phyloP scores from a whole-genome alignment of 495 filamentous ascomycete genomes.

The Penicillium argentinense region DNA sequence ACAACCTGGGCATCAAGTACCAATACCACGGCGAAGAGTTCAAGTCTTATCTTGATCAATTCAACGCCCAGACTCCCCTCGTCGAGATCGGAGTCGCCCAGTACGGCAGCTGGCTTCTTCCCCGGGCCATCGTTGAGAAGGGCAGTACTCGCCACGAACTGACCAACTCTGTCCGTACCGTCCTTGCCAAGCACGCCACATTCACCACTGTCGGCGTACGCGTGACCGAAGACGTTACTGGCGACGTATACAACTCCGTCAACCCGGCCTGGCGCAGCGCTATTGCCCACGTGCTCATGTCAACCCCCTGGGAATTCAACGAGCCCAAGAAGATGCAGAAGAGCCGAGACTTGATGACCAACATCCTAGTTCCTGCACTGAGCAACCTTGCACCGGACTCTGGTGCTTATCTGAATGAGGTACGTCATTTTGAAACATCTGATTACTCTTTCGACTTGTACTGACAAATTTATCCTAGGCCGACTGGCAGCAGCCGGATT shows the following conservation, averaged over 20 bases:
- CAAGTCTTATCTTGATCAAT: constrained; percentile 8
- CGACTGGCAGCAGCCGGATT: constrained; percentile 16
- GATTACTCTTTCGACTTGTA: not conserved
- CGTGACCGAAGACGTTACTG: constrained; percentile 3
- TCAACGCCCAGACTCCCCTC: not conserved
- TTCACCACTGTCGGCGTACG: constrained; percentile 10
- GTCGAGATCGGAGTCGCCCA: constrained; percentile 9
- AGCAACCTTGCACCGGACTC: constrained; percentile 5
- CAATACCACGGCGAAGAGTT: constrained; percentile 2
- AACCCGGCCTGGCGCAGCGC: constrained; percentile 12
- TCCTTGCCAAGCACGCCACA: constrained; percentile 1
- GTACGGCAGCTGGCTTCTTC: constrained; percentile 18
- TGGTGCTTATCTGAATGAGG: constrained; percentile 17
- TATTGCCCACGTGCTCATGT: constrained; percentile 4
- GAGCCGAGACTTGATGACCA: constrained; percentile 9
- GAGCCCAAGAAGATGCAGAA: constrained; percentile 3
- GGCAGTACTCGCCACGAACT: not conserved
- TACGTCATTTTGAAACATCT: not conserved
- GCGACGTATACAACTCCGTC: constrained; percentile 12
- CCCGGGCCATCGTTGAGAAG: constrained; percentile 2
- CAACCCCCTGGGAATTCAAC: constrained; percentile 9
- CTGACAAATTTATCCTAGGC: constrained; percentile 2
- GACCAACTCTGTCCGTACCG: constrained; percentile 5
- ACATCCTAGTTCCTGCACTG: constrained; percentile 6
- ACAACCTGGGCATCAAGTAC: constrained; percentile 13